A percentile compares a stretch with the other conserved stretches of the same genome.
These are phyloP conservation scores for Fusarium dimerum DNA, from an alignment of 2,329 filamentous ascomycete species.

Conservation along the genomic window DNA sequence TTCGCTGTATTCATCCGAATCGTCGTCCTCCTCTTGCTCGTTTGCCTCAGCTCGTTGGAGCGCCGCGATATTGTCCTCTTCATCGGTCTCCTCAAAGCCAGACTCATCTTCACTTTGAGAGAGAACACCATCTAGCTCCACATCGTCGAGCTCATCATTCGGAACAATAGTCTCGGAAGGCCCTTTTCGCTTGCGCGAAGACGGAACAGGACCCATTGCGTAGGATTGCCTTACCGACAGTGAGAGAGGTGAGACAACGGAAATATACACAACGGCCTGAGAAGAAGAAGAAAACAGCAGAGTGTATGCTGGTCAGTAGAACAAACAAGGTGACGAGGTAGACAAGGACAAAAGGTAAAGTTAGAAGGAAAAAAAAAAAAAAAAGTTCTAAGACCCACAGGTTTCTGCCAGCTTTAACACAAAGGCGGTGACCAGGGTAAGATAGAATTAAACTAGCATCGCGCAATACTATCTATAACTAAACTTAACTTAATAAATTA, in stretches of 20 bases:
- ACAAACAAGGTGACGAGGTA: neutral
- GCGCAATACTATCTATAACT: too few species aligned
- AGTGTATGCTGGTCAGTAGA: neutral
- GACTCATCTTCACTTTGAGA: constrained; percentile 60
- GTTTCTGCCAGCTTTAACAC: neutral
- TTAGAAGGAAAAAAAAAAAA: neutral
- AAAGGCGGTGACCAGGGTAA: constrained; percentile 4
- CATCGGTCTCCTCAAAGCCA: constrained; percentile 46
- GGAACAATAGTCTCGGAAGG: constrained; percentile 11
- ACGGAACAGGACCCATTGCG: constrained; percentile 23
- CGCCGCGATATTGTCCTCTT: constrained; percentile 35
- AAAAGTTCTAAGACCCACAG: neutral
- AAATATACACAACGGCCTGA: too few species aligned
- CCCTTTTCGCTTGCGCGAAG: constrained; percentile 28
- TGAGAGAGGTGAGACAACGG: neutral
- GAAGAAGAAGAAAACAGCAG: neutral
- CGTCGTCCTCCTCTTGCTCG: constrained; percentile 39
- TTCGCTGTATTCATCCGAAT: constrained; percentile 27
- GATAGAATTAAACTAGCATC: too few species aligned
- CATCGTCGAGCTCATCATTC: constrained; percentile 40
- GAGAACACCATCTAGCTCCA: constrained; percentile 56
- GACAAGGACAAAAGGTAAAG: too few species aligned
- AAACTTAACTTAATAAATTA: too few species aligned
- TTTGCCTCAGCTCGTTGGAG: constrained; percentile 32
- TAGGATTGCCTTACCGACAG: neutral